Base-by-base conservation (phyloP, 2,329 filamentous ascomycete species). In the Cyclaneusma minus region DNA sequence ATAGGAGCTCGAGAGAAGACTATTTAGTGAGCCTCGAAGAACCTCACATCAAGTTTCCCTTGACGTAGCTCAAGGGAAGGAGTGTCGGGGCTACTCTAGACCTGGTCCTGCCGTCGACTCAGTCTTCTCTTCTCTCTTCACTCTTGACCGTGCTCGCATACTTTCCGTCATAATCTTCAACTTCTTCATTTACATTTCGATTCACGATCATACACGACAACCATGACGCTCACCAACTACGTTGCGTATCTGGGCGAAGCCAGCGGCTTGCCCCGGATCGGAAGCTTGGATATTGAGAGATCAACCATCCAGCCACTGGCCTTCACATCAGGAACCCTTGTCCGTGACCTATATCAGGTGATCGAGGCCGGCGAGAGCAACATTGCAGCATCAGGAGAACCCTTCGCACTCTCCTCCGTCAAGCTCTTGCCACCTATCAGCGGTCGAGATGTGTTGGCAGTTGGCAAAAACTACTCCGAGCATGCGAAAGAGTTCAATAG, bases 401-500 rank as follows among this genome's bases (percentile, higher is more conserved):
- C 45, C 2, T 23, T 59, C 11, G 32, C 50, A 4, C 36, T 48
- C 2, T 47, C 48, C 3, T 35, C 39, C 4, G 49, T 60, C 13
- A 53, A 50, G 30, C 38, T 65, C 1, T 48, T 64, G 0, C 48
- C 63, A 3, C 57, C 60, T 0, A 51, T 67, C 21, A 47, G 44
- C 12, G 54, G 52, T 5, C 51, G 63, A 14, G 62, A 68, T 39
- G 46, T 68, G n/a, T 51, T 68, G 2, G 55, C 60, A 24, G 60
- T 69, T 3, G 62, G 64, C 15, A 67, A 69, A 39, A 69, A 68
- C 35, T 70, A 69, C 35, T 47, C 50, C 16, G 63, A 64, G 21
- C 64, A 70, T 38, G 64, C 64, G 2, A 60, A 56, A 28, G 64
- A 69, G 32, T 69, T 70, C 46, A 64, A 68, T 36, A 51, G 44